Conservation (phyloP, 305 asterid species). For the Lippia alba region DNA sequence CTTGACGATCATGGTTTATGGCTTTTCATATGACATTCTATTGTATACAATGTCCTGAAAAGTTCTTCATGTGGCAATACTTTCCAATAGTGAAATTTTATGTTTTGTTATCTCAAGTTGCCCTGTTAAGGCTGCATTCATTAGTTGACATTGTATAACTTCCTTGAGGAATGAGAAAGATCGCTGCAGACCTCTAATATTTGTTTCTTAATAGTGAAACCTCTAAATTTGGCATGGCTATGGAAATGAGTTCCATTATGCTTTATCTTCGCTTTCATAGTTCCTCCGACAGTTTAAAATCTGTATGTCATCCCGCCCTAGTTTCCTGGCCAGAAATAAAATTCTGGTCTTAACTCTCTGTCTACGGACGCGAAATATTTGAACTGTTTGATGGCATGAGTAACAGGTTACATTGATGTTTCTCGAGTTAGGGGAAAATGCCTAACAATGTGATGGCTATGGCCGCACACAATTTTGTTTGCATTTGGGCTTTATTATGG, state of each 20-base stretch:
- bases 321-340: not conserved
- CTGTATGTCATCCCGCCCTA: not conserved
- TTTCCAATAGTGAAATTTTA: conserved; percentile 4
- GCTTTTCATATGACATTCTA: conserved; percentile 6
- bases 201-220: conserved; percentile 1
- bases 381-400: conserved; percentile 7
- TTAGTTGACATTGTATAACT: not conserved
- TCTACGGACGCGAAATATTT: not conserved
- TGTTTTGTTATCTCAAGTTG: not conserved
- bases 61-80: conserved; percentile 13
- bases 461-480: conserved; percentile 12
- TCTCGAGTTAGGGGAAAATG: conserved; percentile 14
- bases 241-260: not conserved
- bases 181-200: conserved; percentile 7
- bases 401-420: conserved; percentile 10
- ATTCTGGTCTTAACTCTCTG: not conserved
- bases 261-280: not conserved
- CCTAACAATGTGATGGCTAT: conserved; percentile 28
- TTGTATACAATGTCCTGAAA: conserved; percentile 13
- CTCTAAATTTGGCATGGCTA: not conserved
- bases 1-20: conserved; percentile 20
- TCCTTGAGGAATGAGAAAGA: conserved; percentile 12
- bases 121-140: conserved; percentile 7
- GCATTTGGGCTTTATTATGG: conserved; percentile 7
- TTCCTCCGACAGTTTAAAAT: conserved; percentile 1